Conservation (phyloP, 257 asterid species). For the Fraxinus americana region DNA sequence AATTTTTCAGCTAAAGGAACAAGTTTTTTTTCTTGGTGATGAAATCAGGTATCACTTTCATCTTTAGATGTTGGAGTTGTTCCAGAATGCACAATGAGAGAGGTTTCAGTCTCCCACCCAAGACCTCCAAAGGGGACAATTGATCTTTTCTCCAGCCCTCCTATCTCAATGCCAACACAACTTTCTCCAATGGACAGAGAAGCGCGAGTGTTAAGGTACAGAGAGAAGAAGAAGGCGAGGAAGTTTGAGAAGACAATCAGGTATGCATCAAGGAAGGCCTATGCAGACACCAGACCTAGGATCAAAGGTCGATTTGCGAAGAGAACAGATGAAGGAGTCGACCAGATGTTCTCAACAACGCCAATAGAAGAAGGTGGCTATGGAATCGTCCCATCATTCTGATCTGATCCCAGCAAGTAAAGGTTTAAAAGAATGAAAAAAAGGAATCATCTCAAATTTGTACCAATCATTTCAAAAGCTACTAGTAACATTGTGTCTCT, state of each 20-base stretch:
- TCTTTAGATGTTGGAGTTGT: slow-evolving; percentile 65
- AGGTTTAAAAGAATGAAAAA: not conserved
- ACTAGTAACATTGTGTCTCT: not conserved
- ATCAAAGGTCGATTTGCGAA: slow-evolving; percentile 85
- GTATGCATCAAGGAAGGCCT: slow-evolving; percentile 87
- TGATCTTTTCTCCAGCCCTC: slow-evolving; percentile 54
- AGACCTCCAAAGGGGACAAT: slow-evolving; percentile 63
- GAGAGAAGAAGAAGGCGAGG: slow-evolving; percentile 83
- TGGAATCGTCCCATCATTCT: slow-evolving; percentile 64
- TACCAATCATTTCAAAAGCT: not conserved
- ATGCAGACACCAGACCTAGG: slow-evolving; percentile 86
- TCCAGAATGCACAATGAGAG: slow-evolving; percentile 60
- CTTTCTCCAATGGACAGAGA: slow-evolving; percentile 69
- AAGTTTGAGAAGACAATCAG: slow-evolving; percentile 82
- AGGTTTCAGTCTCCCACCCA: slow-evolving; percentile 46
- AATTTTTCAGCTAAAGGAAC: not conserved
- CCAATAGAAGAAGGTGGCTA: slow-evolving; percentile 45
- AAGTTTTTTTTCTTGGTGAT: slow-evolving; percentile 6
- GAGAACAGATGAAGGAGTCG: slow-evolving; percentile 49
- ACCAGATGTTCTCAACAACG: slow-evolving; percentile 56
- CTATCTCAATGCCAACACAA: slow-evolving; percentile 49
- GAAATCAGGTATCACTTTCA: slow-evolving; percentile 57
- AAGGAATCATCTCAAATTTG: not conserved
- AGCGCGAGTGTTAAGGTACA: slow-evolving; percentile 75
- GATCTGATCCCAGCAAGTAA: slow-evolving; percentile 25